Conservation (phyloP, 2,329 filamentous ascomycete genomes). For the Paracamarosporium sp. region DNA sequence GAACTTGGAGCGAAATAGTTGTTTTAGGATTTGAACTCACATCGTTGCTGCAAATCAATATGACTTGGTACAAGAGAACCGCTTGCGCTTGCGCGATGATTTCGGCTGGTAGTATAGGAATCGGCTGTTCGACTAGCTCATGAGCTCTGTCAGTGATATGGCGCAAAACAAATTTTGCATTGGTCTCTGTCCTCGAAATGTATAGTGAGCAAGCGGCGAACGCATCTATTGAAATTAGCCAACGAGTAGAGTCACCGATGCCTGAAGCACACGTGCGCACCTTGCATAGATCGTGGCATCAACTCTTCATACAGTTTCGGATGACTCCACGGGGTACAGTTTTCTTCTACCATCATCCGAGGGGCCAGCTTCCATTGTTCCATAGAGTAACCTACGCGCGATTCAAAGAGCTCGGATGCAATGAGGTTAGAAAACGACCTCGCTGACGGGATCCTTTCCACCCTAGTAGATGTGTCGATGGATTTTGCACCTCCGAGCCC, state of each 20-base stretch:
- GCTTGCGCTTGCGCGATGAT: conserved; percentile 37
- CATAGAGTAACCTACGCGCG: conserved; percentile 34
- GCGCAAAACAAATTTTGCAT: conserved; percentile 57
- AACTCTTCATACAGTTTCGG: conserved; percentile 56
- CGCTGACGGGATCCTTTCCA: neutral
- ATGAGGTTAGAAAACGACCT: conserved; percentile 19
- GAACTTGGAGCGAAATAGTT: too few relatives aligned
- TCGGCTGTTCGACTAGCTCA: conserved; percentile 47
- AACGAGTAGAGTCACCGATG: neutral
- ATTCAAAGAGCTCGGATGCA: conserved; percentile 24
- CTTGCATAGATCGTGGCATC: conserved; percentile 62
- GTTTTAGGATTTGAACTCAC: conserved; percentile 2
- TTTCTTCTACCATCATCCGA: conserved; percentile 55
- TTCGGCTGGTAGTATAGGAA: conserved; percentile 22
- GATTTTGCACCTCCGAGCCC: conserved; percentile 46
- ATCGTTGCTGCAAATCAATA: conserved; percentile 35
- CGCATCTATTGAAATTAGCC: conserved; percentile 51
- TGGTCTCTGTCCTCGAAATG: conserved; percentile 56
- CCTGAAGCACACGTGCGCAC: conserved; percentile 28
- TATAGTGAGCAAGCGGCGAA: conserved; percentile 62
- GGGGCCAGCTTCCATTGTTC: conserved; percentile 35
- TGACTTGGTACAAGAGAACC: conserved; percentile 36
- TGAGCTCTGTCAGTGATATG: conserved; percentile 55
- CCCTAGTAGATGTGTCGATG: neutral
- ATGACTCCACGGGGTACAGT: conserved; percentile 62